Conservation (phyloP, 2,329 filamentous ascomycete genomes). For the Lachnellula suecica region DNA sequence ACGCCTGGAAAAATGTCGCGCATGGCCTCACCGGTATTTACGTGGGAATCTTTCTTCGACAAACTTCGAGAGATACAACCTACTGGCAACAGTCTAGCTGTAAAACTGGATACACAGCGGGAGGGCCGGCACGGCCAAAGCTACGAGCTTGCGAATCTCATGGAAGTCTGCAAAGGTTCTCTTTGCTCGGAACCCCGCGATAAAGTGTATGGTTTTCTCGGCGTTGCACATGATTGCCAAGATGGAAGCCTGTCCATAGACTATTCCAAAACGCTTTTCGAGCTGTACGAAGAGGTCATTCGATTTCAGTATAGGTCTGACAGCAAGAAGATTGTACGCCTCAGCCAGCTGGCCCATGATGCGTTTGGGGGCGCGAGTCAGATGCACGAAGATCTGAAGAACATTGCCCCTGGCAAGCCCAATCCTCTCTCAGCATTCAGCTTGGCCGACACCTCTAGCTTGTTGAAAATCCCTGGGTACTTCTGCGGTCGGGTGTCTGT, state of each 20-base stretch:
- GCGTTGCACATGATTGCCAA: slow-evolving; percentile 29
- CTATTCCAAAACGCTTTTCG: slow-evolving; percentile 24
- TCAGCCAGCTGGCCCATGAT: too few relatives aligned
- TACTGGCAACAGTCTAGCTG: slow-evolving; percentile 2
- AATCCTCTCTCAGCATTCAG: too few relatives aligned
- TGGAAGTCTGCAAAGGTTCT: slow-evolving; percentile 24
- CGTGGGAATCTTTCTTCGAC: slow-evolving; percentile 9
- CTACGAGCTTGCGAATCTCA: slow-evolving; percentile 14
- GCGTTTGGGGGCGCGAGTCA: too few relatives aligned
- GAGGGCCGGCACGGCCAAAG: slow-evolving; percentile 12
- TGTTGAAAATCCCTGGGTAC: too few relatives aligned
- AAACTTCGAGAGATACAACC: background rate
- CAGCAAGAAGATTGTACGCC: slow-evolving; percentile 5
- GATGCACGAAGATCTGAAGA: too few relatives aligned
- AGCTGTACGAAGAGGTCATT: slow-evolving; percentile 15
- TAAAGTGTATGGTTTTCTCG: slow-evolving; percentile 34
- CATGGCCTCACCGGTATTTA: too few relatives aligned
- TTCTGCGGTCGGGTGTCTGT: background rate
- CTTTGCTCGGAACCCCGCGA: slow-evolving; percentile 30
- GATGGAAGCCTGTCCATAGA: slow-evolving; percentile 27
- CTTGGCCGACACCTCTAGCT: too few relatives aligned
- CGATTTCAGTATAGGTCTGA: slow-evolving; percentile 6
- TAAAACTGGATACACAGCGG: slow-evolving; percentile 10
- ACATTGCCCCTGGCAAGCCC: too few relatives aligned
- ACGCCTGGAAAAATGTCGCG: too few relatives aligned